Base-by-base conservation (phyloP, 495 filamentous ascomycete species). In the Penicillium odoratum region DNA sequence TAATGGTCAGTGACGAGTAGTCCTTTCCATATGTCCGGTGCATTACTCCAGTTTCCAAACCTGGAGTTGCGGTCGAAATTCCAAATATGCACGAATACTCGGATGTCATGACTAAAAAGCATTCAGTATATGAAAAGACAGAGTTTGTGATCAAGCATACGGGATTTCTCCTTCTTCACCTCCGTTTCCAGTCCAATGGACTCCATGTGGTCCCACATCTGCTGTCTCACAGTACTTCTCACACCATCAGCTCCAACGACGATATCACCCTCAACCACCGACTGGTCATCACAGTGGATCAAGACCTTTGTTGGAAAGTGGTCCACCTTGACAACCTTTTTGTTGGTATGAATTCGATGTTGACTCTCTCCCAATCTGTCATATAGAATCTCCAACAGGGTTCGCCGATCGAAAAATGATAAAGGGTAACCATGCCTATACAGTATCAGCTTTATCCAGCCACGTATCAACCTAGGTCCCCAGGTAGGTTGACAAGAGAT, bases 331-430 rank as follows among this genome's bases (percentile, higher is more conserved):
- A 47, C 46, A 26, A 69, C 69, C 13, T 55, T 58, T 16, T 64
- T 61, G 8, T 53, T 53, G 8, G 55, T 33, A 3, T 51, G 25
- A 9, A 68, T 53, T 13, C 47, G 57, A 8, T 9, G 64, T 36
- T 21, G 60, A 47, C 54, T 18, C 16, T 51, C 29, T 31, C n/a
- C 21, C 15, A 57, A 43, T 33, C 48, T 26, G 8, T 43, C 8
- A 55, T 63, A 67, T 0, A 74, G 53, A 4, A 65, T 55, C 30
- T 60, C 40, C 3, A 73, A 51, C 7, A 79, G 54, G 29, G 48
- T 56, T 51, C 62, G 68, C 16, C 73, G 65, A 25, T 74, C 74
- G 7, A 73, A 56, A 25, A 74, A 70, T 5, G 53, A 11, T 10
- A 64, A 48, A 2, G 59, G 53, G 29, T 55, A 52, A 72, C 46